Base-by-base conservation (phyloP, 2,329 filamentous ascomycete genomes). In the Knoxdaviesia capensis region DNA sequence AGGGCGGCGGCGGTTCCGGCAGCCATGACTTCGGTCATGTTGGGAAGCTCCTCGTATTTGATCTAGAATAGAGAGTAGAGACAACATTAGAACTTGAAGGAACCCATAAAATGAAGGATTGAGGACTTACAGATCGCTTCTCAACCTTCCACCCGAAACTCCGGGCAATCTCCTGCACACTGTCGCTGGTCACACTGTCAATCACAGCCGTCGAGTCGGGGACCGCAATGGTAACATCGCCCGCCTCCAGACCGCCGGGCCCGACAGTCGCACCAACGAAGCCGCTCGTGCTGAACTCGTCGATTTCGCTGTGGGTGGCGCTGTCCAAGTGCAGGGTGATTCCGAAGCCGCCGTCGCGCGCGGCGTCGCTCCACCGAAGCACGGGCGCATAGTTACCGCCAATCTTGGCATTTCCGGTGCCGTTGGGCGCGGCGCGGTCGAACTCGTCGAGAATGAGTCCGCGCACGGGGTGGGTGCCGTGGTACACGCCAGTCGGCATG, bases 301-400 rank as follows among this genome's bases (percentile, higher is more conserved):
- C 88, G 47, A 98, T 74, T 57, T 92, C 85, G 45, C 74, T 79
- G 51, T 87, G 73, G 7, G 74, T 82, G 53, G 77, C 77, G 57
- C 82, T 90, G 61, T 96, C 90, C 43, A 96, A 65, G 57, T 96
- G 88, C 53, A 96, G 66, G 2, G 88, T 96, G 54, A 96, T 96
- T n/a, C 84, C 87, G 54, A 73, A 96, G 32, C 88, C 88, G 45
- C 84, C 72, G 11, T 66, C 63, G 44, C 79, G 66, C 1, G 90
- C 88, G 53, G 72, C 78, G 52, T 93, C 86, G 54, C 83, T 92
- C 69, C 84, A 86, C 43, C 81, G 69, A 53, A 96, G 61, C 5
- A 96, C 88, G 3, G 88, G 88, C 7, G 87, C 88, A 56, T 96
- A 96, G 63, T 96, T 96, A 9, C 88, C 90, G 30, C 90, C 88